phyloP scores from a whole-genome alignment of 148 eudicot genomes.

The Heliamphora exappendiculata region DNA sequence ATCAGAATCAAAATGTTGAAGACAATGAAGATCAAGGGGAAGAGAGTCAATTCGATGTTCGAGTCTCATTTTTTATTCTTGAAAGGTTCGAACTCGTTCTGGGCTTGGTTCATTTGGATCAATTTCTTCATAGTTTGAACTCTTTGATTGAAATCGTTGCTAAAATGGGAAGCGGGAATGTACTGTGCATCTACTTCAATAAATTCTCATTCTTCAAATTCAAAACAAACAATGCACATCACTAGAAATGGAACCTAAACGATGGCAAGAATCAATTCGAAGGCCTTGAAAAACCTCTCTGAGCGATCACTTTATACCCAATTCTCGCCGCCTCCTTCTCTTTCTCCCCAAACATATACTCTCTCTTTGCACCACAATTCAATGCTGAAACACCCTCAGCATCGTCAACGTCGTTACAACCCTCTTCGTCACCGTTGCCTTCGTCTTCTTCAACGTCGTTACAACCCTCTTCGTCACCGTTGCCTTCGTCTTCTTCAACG shows the following conservation, averaged over 20 bases:
- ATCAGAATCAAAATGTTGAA: conserved; percentile 18
- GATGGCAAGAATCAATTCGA: conserved; percentile 68
- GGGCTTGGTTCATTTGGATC: conserved; percentile 71
- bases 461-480: conserved; percentile 13
- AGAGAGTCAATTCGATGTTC: conserved; percentile 44
- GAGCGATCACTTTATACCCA: conserved; percentile 64
- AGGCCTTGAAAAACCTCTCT: conserved; percentile 54
- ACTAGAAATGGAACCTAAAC: conserved; percentile 53
- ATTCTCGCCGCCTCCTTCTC: conserved; percentile 57
- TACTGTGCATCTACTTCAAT: background rate
- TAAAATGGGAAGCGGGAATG: too few species aligned
- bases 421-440: conserved; percentile 14
- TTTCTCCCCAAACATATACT: conserved; percentile 43
- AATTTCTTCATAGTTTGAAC: conserved; percentile 80
- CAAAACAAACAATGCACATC: background rate
- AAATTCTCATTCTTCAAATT: conserved; percentile 2
- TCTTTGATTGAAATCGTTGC: conserved; percentile 62
- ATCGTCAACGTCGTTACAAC: conserved; percentile 15
- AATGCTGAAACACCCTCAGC: conserved; percentile 17
- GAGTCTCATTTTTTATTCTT: conserved; percentile 43
- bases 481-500: conserved; percentile 16
- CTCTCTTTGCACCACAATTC: conserved; percentile 24
- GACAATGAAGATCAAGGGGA: conserved; percentile 17
- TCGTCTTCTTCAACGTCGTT: conserved; percentile 13
- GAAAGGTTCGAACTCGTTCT: conserved; percentile 58